Base-by-base conservation (phyloP, 176 grass and related monocot species). In the Elaeis guineensis region DNA sequence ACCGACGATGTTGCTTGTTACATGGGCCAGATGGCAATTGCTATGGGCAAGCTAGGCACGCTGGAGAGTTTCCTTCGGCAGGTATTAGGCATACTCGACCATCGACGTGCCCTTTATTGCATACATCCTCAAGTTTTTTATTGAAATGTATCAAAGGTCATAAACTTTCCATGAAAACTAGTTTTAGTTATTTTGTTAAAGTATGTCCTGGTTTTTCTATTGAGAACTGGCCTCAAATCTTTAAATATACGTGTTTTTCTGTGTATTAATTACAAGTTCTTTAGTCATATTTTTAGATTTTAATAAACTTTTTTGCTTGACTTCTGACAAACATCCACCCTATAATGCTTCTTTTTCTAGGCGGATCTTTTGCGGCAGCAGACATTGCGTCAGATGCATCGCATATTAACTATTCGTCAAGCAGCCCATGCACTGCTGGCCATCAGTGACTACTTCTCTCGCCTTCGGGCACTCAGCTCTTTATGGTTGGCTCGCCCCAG, bases 21-120 rank as follows among this genome's bases (percentile, higher is more conserved):
- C 70, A 85, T 98, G 81, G 93, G 87, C 4, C 93, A 98, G 72
- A 98, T 98, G 93, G 82, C 93, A 53, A 70, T 89, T 32, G 93
- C 93, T 16, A 92, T 98, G 93, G 63, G 66, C 44, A 98, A 98
- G 56, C 82, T 98, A 3, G 58, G 79, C 72, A 89, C 81, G 25
- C 79, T 98, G 0, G 93, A 92, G 73, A 89, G 79, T 69, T 98
- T 98, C 76, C 70, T 98, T 39, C 84, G 87, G 0, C 89, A 95
- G 88, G 88, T 91, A 75, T 20, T 5, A 15, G 55, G 19, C 22
- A 5, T 32, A 22, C 6, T 29, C 58, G 26, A 51, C 2, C 3
- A 26, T 26, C 25, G 25, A 26, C 25, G 2, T 26, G 25, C 25
- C 25, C 25, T 32, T 5, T 32, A 32, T 8, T 32, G 8, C 30